These are phyloP conservation scores for Cordyceps cateniannulata DNA, from an alignment of 2,329 filamentous ascomycete species.

Conservation along the genomic window DNA sequence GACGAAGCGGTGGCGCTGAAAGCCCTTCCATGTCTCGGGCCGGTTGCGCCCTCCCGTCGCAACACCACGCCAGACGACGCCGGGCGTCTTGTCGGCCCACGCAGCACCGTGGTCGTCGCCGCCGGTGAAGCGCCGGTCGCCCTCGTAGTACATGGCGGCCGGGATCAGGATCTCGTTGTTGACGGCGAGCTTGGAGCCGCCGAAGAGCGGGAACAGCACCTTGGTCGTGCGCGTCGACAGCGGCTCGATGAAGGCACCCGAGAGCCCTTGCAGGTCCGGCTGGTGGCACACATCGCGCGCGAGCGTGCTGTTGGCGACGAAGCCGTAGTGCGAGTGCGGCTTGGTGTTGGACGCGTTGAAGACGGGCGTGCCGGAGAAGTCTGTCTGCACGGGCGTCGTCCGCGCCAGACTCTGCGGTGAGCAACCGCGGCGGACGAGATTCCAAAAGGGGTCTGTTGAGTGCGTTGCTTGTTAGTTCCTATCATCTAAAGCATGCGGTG, in stretches of 20 bases:
- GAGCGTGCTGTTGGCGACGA: constrained; percentile 55
- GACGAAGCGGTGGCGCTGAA: constrained; percentile 70
- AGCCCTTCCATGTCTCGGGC: constrained; percentile 59
- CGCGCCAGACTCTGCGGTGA: constrained; percentile 56
- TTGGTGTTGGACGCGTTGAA: constrained; percentile 40
- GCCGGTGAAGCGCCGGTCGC: constrained; percentile 56
- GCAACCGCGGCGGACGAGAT: constrained; percentile 53
- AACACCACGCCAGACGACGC: constrained; percentile 59
- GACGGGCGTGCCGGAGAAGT: constrained; percentile 37
- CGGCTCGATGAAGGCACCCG: constrained; percentile 59
- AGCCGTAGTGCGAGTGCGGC: constrained; percentile 49
- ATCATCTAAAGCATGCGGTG: not conserved
- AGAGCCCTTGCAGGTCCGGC: constrained; percentile 54
- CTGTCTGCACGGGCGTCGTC: constrained; percentile 33
- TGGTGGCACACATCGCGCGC: constrained; percentile 60
- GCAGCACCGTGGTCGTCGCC: constrained; percentile 43
- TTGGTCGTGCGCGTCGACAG: constrained; percentile 50
- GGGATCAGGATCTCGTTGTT: constrained; percentile 67
- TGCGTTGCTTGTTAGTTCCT: not conserved
- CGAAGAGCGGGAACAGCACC: constrained; percentile 58
- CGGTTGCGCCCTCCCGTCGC: constrained; percentile 58
- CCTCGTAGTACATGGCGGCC: constrained; percentile 62
- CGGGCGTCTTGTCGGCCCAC: constrained; percentile 51
- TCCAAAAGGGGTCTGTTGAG: constrained; percentile 47
- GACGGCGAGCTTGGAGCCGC: constrained; percentile 60